Evolutionary conservation across 2,329 filamentous ascomycete species (phyloP).

Genomic region (Fonsecaea erecta): DNA sequence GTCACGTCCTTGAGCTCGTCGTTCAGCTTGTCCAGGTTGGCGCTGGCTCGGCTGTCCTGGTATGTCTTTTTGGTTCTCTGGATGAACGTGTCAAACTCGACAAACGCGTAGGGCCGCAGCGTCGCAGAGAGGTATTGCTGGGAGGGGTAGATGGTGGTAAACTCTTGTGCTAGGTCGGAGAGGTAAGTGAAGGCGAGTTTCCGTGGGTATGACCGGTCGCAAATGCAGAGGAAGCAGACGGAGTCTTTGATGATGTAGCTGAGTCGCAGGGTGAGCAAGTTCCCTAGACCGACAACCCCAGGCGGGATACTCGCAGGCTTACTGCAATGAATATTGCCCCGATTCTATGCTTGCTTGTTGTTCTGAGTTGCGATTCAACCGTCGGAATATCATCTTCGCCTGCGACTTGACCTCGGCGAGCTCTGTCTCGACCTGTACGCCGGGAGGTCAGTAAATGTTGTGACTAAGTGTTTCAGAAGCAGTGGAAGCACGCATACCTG

Average conservation of each 20-base stretch:
- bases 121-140: constrained; percentile 73
- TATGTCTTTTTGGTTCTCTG: constrained; percentile 90
- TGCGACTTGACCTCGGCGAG: constrained; percentile 88
- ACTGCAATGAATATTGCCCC: constrained; percentile 83
- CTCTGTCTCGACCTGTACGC: constrained; percentile 67
- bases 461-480: neutral
- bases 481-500: constrained; percentile 57
- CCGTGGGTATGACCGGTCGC: constrained; percentile 90
- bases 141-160: constrained; percentile 79
- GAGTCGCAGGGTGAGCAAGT: constrained; percentile 19
- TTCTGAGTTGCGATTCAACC: constrained; percentile 85
- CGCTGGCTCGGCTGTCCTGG: constrained; percentile 84
- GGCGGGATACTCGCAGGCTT: constrained; percentile 44
- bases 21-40: constrained; percentile 94
- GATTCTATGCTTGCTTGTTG: constrained; percentile 91
- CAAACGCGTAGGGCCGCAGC: constrained; percentile 91
- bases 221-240: constrained; percentile 91
- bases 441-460: neutral
- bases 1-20: constrained; percentile 97
- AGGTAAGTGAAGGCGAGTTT: constrained; percentile 99
- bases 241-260: constrained; percentile 84
- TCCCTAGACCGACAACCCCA: neutral
- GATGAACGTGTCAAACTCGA: constrained; percentile 98
- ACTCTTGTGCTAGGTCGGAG: constrained; percentile 86
- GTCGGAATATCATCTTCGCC: constrained; percentile 85